Conservation (phyloP, 1,139 yeast genomes). For the Geotrichum histeridarum region DNA sequence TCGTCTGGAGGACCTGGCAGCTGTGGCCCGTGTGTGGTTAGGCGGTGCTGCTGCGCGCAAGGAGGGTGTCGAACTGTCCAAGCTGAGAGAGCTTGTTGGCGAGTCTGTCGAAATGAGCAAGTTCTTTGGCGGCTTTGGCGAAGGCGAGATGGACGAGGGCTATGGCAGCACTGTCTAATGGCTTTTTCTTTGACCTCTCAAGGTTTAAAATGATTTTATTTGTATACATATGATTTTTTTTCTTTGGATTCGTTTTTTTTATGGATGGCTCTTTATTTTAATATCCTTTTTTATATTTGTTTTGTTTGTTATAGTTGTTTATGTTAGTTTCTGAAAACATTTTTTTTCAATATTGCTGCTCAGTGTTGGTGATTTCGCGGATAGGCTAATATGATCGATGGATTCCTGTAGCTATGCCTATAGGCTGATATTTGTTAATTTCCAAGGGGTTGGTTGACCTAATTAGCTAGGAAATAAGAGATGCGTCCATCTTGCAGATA, state of each 20-base stretch:
- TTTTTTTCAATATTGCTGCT: no score
- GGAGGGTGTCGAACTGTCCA: slow-evolving; percentile 30
- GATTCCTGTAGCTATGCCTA: no score
- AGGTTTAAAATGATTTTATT: not conserved
- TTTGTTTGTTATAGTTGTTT: no score
- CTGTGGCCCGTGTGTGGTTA: slow-evolving; percentile 37
- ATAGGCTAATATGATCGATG: no score
- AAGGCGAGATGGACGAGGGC: slow-evolving; percentile 29
- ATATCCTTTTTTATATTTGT: no score
- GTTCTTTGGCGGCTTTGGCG: slow-evolving; percentile 31
- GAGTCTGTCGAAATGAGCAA: slow-evolving; percentile 33
- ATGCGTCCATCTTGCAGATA: no score
- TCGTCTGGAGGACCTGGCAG: slow-evolving; percentile 25
- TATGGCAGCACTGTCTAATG: slow-evolving; percentile 20
- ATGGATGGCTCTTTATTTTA: no score
- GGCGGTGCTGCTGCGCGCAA: slow-evolving; percentile 36
- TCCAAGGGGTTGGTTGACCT: no score
- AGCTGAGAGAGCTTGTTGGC: slow-evolving; percentile 34
- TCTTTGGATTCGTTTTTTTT: not conserved
- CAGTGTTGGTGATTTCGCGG: no score
- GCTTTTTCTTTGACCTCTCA: not conserved
- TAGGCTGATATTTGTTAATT: no score
- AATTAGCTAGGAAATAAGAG: no score
- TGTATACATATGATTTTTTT: not conserved
- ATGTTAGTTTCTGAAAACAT: no score